Evolutionary conservation across 116 monocot species (phyloP).

Genomic region (Papilionanthe hybrid): DNA sequence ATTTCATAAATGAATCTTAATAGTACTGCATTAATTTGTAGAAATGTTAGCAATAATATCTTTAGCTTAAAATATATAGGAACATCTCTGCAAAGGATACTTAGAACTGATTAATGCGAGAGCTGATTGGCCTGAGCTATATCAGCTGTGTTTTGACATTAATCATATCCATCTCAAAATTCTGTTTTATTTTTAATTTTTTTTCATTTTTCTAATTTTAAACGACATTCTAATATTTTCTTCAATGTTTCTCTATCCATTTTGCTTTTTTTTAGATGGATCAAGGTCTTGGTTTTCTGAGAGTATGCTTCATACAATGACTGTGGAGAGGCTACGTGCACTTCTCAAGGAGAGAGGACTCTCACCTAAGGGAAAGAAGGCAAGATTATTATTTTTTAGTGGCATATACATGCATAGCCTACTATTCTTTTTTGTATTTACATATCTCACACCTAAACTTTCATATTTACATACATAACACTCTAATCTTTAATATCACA

Average conservation of each 20-base stretch:
- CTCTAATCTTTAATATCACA: too few relatives aligned
- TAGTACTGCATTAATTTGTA: too few relatives aligned
- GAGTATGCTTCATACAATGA: constrained; percentile 49
- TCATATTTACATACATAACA: too few relatives aligned
- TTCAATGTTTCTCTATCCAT: not conserved
- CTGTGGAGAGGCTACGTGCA: constrained; percentile 64
- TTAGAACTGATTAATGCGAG: too few relatives aligned
- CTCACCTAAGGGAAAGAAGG: constrained; percentile 74
- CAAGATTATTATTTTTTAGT: constrained; percentile 6
- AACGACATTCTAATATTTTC: not conserved
- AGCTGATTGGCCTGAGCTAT: not conserved
- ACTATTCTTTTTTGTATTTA: too few relatives aligned
- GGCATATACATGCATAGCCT: too few relatives aligned
- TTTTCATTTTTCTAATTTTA: not conserved
- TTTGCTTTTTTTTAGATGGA: constrained; percentile 18
- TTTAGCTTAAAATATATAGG: too few relatives aligned
- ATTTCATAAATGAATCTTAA: too few relatives aligned
- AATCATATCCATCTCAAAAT: not conserved
- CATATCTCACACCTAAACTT: too few relatives aligned
- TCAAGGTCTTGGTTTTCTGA: constrained; percentile 31
- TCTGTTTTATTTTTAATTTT: too few relatives aligned
- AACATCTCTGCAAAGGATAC: too few relatives aligned
- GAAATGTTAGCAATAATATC: too few relatives aligned
- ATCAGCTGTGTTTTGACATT: not conserved
- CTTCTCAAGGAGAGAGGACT: constrained; percentile 66